phyloP scores from a whole-genome alignment of 345 rosid genomes.

The Populus euphratica region DNA sequence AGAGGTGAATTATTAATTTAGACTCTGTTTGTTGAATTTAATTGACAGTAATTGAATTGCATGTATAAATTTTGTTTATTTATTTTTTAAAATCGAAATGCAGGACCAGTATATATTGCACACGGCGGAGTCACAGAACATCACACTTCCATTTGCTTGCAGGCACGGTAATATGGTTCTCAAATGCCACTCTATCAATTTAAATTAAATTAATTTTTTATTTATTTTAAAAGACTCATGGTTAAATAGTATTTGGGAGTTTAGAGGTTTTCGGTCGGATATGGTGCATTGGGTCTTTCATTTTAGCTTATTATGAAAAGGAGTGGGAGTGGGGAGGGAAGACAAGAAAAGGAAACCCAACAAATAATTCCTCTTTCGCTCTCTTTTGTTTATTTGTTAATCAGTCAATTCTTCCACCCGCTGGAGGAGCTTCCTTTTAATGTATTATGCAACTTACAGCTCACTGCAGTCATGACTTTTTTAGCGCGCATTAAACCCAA shows the following conservation, averaged over 20 bases:
- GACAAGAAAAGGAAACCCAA: neutral
- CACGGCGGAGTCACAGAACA: conserved; percentile 82
- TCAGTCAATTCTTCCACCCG: neutral
- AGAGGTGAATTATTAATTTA: conserved; percentile 42
- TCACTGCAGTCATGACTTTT: neutral
- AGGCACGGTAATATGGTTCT: conserved; percentile 73
- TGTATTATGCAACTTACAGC: neutral
- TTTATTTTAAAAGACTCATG: too few species aligned
- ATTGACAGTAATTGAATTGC: neutral
- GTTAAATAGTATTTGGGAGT: neutral
- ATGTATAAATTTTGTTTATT: neutral
- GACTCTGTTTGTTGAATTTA: conserved; percentile 4
- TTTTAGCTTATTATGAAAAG: neutral
- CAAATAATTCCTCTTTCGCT: neutral
- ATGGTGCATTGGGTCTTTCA: neutral
- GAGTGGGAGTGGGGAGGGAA: neutral
- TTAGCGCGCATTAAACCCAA: neutral
- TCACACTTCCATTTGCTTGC: conserved; percentile 91
- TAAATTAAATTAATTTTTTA: too few species aligned
- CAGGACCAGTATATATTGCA: conserved; percentile 96
- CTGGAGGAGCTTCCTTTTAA: neutral
- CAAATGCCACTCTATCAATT: neutral
- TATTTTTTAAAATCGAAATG: conserved; percentile 24
- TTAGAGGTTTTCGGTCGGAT: neutral
- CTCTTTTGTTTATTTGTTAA: neutral